Conservation (phyloP, 192 early-diverging fungal genomes). For the Coemansia sp. region DNA sequence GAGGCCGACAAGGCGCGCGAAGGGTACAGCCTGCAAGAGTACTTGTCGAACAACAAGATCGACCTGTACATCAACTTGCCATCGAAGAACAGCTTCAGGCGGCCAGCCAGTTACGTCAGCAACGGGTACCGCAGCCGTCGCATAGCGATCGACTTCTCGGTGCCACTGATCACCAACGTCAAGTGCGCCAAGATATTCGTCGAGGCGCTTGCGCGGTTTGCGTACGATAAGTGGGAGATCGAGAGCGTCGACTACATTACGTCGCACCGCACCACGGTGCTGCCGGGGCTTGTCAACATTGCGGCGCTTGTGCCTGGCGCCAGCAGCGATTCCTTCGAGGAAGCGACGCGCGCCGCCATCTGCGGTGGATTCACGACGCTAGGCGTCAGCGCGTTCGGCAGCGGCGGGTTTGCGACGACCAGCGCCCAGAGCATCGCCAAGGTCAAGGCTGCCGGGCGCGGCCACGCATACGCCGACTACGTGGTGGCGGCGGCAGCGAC, state of each 20-base stretch:
- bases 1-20: conserved; percentile 67
- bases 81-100: conserved; percentile 94
- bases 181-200: conserved; percentile 99
- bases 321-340: conserved; percentile 53
- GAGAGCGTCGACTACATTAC: conserved; percentile 87
- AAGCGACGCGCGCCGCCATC: conserved; percentile 69
- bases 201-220: conserved; percentile 84
- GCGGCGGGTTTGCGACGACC: conserved; percentile 33
- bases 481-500: conserved; percentile 72
- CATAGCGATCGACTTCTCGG: conserved; percentile 96
- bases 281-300: conserved; percentile 90
- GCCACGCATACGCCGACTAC: conserved; percentile 67
- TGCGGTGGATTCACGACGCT: conserved; percentile 86
- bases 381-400: conserved; percentile 59
- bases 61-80: conserved; percentile 99
- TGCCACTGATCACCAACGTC: conserved; percentile 98
- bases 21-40: conserved; percentile 92
- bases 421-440: conserved; percentile 42
- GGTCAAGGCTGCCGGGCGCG: conserved; percentile 56
- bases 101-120: conserved; percentile 92
- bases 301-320: conserved; percentile 64
- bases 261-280: conserved; percentile 73
- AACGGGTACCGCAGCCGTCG: conserved; percentile 93
- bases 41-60: conserved; percentile 94
- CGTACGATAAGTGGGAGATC: conserved; percentile 65